A percentile compares a stretch with the other conserved stretches of the same genome.
phyloP scores from a whole-genome alignment of 2,329 filamentous ascomycete genomes.

The Rutstroemia sp. region DNA sequence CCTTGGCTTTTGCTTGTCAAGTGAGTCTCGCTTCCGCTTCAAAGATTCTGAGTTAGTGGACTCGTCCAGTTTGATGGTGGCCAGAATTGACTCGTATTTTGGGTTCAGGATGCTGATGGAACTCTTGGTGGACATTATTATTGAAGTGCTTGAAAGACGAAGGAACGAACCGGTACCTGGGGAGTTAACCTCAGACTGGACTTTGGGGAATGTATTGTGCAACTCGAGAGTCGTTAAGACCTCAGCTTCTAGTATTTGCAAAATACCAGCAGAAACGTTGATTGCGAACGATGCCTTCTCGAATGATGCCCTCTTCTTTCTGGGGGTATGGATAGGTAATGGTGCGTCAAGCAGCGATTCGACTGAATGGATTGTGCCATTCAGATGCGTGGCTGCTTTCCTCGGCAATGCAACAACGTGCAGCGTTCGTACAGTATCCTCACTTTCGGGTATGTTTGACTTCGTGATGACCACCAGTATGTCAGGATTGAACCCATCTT shows the following conservation, averaged over 20 bases:
- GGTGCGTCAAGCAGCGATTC: conserved; percentile 23
- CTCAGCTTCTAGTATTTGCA: conserved; percentile 51
- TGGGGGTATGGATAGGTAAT: conserved; percentile 14
- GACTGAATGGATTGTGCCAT: conserved; percentile 22
- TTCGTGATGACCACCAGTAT: conserved; percentile 41
- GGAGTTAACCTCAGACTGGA: conserved; percentile 46
- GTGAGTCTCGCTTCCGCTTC: conserved; percentile 22
- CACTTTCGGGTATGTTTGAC: conserved; percentile 10
- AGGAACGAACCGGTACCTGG: conserved; percentile 53
- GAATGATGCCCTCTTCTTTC: background rate
- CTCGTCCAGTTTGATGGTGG: conserved; percentile 31
- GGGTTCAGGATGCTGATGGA: conserved; percentile 61
- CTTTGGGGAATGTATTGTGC: conserved; percentile 51
- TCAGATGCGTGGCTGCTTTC: conserved; percentile 13
- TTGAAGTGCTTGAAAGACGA: conserved; percentile 57
- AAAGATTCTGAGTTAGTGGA: conserved; percentile 12
- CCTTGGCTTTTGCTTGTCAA: conserved; percentile 5
- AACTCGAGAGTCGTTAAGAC: conserved; percentile 57
- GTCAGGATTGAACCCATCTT: conserved; percentile 41
- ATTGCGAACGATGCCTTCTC: conserved; percentile 40
- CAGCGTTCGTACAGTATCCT: conserved; percentile 16
- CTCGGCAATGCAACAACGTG: conserved; percentile 28
- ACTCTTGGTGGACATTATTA: conserved; percentile 52
- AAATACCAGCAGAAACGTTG: conserved; percentile 54
- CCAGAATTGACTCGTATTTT: conserved; percentile 49